A percentile compares a stretch with the other conserved stretches of the same genome.
These are phyloP conservation scores for apple (Malus domestica) DNA, from an alignment of 306 rosid genomes.

Conservation along the genomic window ASM211411v1 NC_041798.1:31568501-31569000, in stretches of 20 bases:
- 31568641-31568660: slow-evolving; percentile 25
- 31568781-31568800: background rate
- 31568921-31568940: background rate
- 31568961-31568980: background rate
- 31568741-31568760: slow-evolving; percentile 49
- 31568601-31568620: slow-evolving; percentile 36
- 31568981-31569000: background rate
- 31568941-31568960: background rate
- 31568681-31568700: slow-evolving; percentile 21
- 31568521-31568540: slow-evolving; percentile 12
- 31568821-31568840: background rate
- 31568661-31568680: slow-evolving; percentile 25
- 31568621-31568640: slow-evolving; percentile 45
- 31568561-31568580: slow-evolving; percentile 3
- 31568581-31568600: slow-evolving; percentile 5
- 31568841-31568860: background rate
- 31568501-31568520: background rate
- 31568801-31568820: background rate
- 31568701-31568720: slow-evolving; percentile 22
- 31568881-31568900: background rate
- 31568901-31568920: background rate
- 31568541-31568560: background rate
- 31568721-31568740: slow-evolving; percentile 24
- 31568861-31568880: background rate
- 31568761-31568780: slow-evolving; percentile 49